Percentiles rank a stretch among this genome's conserved stretches.
Evolutionary conservation across 2,329 filamentous ascomycete genomes (phyloP).

Genomic region (Fusarium zealandicum): DNA sequence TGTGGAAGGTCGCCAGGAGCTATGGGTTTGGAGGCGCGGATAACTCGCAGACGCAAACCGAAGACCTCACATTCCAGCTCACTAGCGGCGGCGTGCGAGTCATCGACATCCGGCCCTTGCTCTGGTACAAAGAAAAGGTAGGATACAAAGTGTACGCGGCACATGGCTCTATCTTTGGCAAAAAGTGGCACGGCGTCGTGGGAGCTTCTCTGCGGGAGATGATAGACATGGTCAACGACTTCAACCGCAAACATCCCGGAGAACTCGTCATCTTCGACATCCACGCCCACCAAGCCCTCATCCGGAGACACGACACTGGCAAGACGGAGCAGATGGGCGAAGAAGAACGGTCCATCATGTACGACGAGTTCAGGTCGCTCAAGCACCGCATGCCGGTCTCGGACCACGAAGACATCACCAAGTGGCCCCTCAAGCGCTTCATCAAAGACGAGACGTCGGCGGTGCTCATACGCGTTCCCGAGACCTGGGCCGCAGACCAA

Average conservation of each 20-base stretch:
- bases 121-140: background rate
- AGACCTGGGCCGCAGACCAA: slow-evolving; percentile 26
- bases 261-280: slow-evolving; percentile 47
- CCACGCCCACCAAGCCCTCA: slow-evolving; percentile 10
- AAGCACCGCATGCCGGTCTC: slow-evolving; percentile 34
- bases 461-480: slow-evolving; percentile 42
- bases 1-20: slow-evolving; percentile 23
- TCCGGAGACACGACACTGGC: background rate
- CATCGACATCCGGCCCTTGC: slow-evolving; percentile 40
- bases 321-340: slow-evolving; percentile 1
- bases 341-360: slow-evolving; percentile 22
- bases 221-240: slow-evolving; percentile 41
- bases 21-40: background rate
- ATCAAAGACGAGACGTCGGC: slow-evolving; percentile 36
- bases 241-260: slow-evolving; percentile 41
- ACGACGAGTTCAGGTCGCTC: slow-evolving; percentile 33
- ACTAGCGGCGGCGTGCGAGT: slow-evolving; percentile 41
- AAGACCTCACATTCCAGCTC: slow-evolving; percentile 38
- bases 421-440: slow-evolving; percentile 37
- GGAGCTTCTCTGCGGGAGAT: slow-evolving; percentile 42
- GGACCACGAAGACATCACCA: slow-evolving; percentile 36
- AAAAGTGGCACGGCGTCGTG: slow-evolving; percentile 35
- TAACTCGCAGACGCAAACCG: slow-evolving; percentile 40
- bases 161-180: slow-evolving; percentile 29
- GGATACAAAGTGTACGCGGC: slow-evolving; percentile 22